These are phyloP conservation scores for Vitis rupestris DNA, from an alignment of 164 flowering plant species.

Conservation along the genomic window DNA sequence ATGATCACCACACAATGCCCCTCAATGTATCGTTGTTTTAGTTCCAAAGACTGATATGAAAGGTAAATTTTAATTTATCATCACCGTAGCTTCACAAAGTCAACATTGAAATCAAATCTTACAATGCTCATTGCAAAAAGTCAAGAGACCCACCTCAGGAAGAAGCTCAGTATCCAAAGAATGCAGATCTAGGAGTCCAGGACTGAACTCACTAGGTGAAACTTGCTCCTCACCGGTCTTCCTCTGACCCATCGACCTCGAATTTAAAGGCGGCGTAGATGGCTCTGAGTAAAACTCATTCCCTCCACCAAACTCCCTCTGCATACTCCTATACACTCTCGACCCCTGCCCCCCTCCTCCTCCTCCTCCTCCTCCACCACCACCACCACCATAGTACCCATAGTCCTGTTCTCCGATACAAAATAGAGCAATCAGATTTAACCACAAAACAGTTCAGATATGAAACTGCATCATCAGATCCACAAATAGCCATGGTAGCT, in stretches of 20 bases:
- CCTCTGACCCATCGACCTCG: slow-evolving; percentile 41
- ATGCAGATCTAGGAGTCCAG: slow-evolving; percentile 93
- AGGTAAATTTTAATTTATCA: no score
- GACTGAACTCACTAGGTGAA: slow-evolving; percentile 66
- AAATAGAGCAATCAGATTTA: neutral
- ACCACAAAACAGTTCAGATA: neutral
- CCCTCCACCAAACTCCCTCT: slow-evolving; percentile 52
- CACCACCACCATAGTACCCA: slow-evolving; percentile 46
- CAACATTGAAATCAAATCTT: neutral
- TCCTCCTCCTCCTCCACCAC: slow-evolving; percentile 28
- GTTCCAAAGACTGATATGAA: no score
- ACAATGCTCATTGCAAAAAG: neutral
- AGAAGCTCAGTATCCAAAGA: slow-evolving; percentile 83
- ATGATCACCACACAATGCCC: no score
- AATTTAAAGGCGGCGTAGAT: slow-evolving; percentile 47
- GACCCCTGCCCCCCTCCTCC: slow-evolving; percentile 41
- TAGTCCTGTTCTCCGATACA: slow-evolving; percentile 42
- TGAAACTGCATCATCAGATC: slow-evolving; percentile 10
- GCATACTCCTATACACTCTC: slow-evolving; percentile 43
- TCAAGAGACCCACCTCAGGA: slow-evolving; percentile 52
- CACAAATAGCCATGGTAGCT: neutral
- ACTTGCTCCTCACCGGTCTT: slow-evolving; percentile 47
- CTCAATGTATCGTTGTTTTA: no score
- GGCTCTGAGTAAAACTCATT: slow-evolving; percentile 63
- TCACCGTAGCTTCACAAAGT: neutral